Conservation (phyloP, 768 basidiomycete species). For the Mycena rosella region DNA sequence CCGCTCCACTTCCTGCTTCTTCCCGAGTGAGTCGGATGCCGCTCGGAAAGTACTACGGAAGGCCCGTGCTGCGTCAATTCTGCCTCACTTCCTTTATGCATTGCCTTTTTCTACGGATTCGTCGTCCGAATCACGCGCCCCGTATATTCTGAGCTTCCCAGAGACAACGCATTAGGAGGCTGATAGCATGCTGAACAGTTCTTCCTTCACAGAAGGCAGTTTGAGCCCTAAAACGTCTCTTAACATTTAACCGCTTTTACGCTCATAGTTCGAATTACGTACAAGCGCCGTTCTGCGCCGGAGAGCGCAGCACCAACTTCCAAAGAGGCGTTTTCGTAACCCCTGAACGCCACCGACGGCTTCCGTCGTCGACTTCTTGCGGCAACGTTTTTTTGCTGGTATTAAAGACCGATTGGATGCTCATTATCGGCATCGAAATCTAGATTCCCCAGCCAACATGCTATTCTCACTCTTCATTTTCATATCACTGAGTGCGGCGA, state of each 20-base stretch:
- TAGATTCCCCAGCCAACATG: not conserved
- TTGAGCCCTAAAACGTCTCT: no score
- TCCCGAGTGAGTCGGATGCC: no score
- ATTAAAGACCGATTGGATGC: not conserved
- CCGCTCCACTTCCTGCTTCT: no score
- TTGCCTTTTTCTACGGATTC: not conserved
- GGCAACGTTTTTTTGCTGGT: not conserved
- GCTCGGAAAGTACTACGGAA: no score
- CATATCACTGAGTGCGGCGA: not conserved
- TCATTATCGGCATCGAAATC: not conserved
- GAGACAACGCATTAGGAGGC: not conserved
- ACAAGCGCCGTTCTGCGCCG: not conserved
- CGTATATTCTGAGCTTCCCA: not conserved
- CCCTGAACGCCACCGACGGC: slow-evolving; percentile 14
- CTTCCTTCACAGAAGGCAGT: not conserved
- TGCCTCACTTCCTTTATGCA: no score
- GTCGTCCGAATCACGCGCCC: not conserved
- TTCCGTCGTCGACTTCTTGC: slow-evolving; percentile 4
- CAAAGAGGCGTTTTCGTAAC: slow-evolving; percentile 1
- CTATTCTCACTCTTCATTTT: not conserved
- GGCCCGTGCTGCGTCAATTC: no score
- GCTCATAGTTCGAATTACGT: not conserved
- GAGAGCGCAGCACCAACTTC: not conserved
- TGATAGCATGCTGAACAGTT: not conserved
- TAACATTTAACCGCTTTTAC: not conserved